Evolutionary conservation across 495 filamentous ascomycete species (phyloP).

Genomic region (Beverwykella pulmonaria): DNA sequence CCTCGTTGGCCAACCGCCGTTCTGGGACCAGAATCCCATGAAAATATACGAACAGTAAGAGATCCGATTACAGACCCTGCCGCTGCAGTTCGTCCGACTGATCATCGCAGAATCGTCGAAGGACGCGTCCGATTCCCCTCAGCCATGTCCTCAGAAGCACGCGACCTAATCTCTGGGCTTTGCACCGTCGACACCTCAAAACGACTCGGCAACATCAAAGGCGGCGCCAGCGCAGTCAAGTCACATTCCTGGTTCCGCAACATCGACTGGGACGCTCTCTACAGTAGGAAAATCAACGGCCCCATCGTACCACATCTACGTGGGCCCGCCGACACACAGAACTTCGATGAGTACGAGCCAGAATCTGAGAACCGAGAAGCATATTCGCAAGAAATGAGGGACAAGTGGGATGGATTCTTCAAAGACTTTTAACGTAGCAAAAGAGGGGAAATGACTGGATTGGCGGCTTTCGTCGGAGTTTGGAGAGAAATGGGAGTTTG

Average conservation of each 20-base stretch:
- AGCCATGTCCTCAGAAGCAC: conserved; percentile 72
- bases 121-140: conserved; percentile 71
- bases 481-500: neutral
- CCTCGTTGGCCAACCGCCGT: conserved; percentile 91
- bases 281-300: conserved; percentile 64
- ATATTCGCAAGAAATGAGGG: conserved; percentile 73
- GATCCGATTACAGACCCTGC: neutral
- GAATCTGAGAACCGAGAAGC: conserved; percentile 56
- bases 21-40: conserved; percentile 95
- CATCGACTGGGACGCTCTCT: conserved; percentile 85
- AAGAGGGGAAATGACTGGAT: neutral
- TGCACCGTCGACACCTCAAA: conserved; percentile 89
- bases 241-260: conserved; percentile 81
- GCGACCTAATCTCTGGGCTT: conserved; percentile 80
- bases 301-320: conserved; percentile 85
- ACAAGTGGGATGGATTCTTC: conserved; percentile 77
- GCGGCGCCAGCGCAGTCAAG: conserved; percentile 81
- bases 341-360: conserved; percentile 85
- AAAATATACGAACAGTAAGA: conserved; percentile 89
- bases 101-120: conserved; percentile 64
- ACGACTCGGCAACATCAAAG: conserved; percentile 84
- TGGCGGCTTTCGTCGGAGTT: conserved; percentile 10
- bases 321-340: conserved; percentile 79
- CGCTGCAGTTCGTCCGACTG: neutral
- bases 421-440: conserved; percentile 65